Evolutionary conservation across 306 rosid genomes (phyloP), one percentile per base, ranked within the genome.

Genomic region (Prosopis cineraria): DNA sequence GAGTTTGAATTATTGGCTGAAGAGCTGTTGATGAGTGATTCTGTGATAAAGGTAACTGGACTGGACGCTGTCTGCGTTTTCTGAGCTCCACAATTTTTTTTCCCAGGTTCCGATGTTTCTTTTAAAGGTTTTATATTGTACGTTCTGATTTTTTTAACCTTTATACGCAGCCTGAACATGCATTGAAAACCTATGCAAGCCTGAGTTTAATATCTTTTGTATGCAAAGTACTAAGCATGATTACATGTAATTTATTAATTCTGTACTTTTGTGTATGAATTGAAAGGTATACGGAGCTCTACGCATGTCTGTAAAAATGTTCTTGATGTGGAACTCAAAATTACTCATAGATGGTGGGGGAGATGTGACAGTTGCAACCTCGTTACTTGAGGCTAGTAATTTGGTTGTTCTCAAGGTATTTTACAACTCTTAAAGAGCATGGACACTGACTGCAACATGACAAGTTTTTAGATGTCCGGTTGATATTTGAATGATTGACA

Each of bases 311-410:
- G 97, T 96, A 76, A 96, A 96, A 84, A 93, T 96, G 93, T 96
- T 96, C 86, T 89, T 96, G 93, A 96, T 96, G 99, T 96, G 99
- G 98, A 93, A 96, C 88, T 96, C 98, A 66, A 85, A 86, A 82
- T 76, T 96, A 97, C 91, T 93, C 74, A 93, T 96, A 75, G 97
- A 96, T 83, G 97, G 94, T 0, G 98, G 98, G 64, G 96, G 91
- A 65, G 99, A 93, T 77, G 77, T 83, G 78, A 70, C 89, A 7
- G 93, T 96, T 75, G 94, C 90, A 65, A 93, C 99, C 73, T 96
- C 99, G 72, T 70, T 84, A 81, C 99, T 96, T 62, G 99, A 93
- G 87, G 93, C 99, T 68, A 93, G 99, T 80, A 96, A 96, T 82
- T 91, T 96, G 78, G 85, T 96, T 70, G 99, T 96, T 81, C 99